These are phyloP conservation scores for Melaleuca quinquenervia DNA, from an alignment of 345 rosid species.

Conservation along the genomic window DNA sequence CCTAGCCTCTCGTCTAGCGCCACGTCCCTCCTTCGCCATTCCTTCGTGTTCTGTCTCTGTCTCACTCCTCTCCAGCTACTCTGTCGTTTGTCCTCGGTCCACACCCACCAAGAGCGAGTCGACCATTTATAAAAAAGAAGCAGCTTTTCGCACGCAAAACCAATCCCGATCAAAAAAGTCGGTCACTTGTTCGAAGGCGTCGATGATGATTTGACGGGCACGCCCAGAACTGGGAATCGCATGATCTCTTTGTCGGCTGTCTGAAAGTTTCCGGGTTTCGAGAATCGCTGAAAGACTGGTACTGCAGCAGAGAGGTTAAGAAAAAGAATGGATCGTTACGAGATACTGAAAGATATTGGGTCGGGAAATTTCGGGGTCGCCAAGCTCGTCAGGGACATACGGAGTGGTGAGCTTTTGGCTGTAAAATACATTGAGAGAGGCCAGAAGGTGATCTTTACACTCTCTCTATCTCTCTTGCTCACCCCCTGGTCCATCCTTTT, in stretches of 20 bases:
- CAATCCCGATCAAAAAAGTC: neutral
- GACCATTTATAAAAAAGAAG: neutral
- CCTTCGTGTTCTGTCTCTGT: neutral
- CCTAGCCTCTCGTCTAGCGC: neutral
- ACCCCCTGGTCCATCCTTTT: neutral
- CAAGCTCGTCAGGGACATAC: conserved; percentile 56
- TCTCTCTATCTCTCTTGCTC: neutral
- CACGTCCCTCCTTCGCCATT: neutral
- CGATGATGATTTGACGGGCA: neutral
- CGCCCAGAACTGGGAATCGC: neutral
- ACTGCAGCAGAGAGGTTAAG: neutral
- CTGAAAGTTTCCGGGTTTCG: neutral
- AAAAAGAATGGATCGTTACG: conserved; percentile 59
- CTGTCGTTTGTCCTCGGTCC: neutral
- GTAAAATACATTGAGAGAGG: conserved; percentile 86
- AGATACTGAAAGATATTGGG: conserved; percentile 70
- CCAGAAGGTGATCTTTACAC: conserved; percentile 31
- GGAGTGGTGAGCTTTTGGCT: conserved; percentile 53
- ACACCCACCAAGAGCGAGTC: neutral
- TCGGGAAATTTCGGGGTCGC: conserved; percentile 93
- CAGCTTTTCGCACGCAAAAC: neutral
- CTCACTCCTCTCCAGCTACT: neutral
- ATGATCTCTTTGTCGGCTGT: neutral
- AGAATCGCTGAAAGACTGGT: neutral
- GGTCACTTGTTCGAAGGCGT: neutral